phyloP scores from a whole-genome alignment of 2,329 filamentous ascomycete genomes.

The Leptodontidium sp. region DNA sequence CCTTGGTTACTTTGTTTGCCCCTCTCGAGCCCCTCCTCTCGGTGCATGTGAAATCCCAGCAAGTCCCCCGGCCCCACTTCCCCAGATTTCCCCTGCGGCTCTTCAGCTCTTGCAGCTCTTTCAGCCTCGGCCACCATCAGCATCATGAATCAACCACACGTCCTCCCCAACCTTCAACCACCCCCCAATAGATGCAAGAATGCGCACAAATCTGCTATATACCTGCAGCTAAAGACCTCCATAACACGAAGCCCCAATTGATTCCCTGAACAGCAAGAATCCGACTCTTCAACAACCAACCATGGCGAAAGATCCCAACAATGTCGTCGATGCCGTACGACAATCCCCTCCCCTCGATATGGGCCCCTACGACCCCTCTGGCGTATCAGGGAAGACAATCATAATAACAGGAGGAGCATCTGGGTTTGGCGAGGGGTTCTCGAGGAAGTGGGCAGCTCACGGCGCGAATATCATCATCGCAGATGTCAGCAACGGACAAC shows the following conservation, averaged over 20 bases:
- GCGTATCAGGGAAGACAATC: constrained; percentile 63
- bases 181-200: no score
- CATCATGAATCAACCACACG: background rate
- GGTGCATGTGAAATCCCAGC: constrained; percentile 2
- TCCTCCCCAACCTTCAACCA: background rate
- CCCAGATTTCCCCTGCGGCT: constrained; percentile 4
- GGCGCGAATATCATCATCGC: constrained; percentile 70
- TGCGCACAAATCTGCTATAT: background rate
- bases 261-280: background rate
- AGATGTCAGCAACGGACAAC: constrained; percentile 67
- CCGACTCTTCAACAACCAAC: background rate
- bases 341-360: constrained; percentile 54
- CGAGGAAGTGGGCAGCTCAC: constrained; percentile 60
- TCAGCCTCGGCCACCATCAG: background rate
- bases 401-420: constrained; percentile 71
- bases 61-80: constrained; percentile 8
- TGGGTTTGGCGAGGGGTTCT: constrained; percentile 65
- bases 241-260: background rate
- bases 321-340: constrained; percentile 33
- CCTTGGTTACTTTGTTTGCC: no score
- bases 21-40: no score
- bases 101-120: background rate
- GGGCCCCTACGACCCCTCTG: constrained; percentile 53
- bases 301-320: constrained; percentile 31
- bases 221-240: background rate